Evolutionary conservation across 441 rosid genomes (phyloP).

Genomic region (Populus trichocarpa): DNA sequence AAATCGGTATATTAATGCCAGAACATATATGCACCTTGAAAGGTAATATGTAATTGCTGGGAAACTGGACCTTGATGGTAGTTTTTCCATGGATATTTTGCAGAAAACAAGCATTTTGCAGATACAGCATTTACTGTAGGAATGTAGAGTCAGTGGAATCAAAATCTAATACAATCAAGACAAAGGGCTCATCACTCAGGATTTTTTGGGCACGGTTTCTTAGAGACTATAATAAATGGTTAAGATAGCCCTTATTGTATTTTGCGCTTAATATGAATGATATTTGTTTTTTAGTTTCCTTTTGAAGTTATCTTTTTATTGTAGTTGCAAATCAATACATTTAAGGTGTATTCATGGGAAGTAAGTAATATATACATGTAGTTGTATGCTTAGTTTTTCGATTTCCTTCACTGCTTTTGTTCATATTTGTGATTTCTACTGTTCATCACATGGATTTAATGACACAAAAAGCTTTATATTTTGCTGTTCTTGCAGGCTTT

Average conservation of each 20-base stretch:
- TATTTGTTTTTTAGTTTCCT: background rate
- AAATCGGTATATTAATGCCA: background rate
- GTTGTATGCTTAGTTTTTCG: background rate
- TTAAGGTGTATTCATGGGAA: background rate
- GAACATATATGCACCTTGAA: background rate
- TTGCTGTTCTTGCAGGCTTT: conserved; percentile 51
- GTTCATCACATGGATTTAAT: background rate
- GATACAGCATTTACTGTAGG: background rate
- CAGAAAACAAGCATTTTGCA: background rate
- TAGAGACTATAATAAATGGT: background rate
- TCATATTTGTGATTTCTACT: background rate
- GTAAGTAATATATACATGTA: background rate
- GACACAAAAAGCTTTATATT: background rate
- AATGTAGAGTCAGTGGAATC: background rate
- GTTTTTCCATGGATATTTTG: background rate
- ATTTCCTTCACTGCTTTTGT: background rate
- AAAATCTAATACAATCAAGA: background rate
- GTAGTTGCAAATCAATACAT: background rate
- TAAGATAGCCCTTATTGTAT: background rate
- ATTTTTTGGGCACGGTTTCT: background rate
- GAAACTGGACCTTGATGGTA: background rate
- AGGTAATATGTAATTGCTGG: background rate
- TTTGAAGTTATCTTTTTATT: too few species aligned
- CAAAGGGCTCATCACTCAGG: background rate
- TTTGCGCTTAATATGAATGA: background rate